Percentiles rank a stretch among this genome's conserved stretches.
These are phyloP conservation scores for Cnidoscolus chayamansa DNA, from an alignment of 441 rosid species.

Conservation along the genomic window DNA sequence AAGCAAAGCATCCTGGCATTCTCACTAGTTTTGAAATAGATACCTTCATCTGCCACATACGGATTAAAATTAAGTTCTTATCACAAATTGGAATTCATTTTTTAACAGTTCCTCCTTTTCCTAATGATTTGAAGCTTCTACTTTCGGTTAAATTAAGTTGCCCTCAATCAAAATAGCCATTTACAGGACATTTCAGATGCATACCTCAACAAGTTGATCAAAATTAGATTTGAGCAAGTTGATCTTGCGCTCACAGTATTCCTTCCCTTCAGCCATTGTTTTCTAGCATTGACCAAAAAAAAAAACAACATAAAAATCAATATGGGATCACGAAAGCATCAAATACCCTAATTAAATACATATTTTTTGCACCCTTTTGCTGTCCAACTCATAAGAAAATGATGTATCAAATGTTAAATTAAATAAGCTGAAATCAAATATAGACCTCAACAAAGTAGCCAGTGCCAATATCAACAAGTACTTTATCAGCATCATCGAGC, in stretches of 20 bases:
- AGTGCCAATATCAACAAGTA: conserved; percentile 89
- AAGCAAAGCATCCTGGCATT: background rate
- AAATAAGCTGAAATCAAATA: background rate
- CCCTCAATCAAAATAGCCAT: background rate
- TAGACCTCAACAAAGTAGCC: conserved; percentile 91
- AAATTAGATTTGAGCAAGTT: conserved; percentile 82
- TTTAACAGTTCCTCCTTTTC: no score
- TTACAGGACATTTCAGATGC: background rate
- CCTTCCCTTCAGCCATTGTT: conserved; percentile 86
- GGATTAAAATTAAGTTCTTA: background rate
- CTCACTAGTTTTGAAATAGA: background rate
- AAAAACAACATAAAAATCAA: background rate
- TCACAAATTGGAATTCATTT: background rate
- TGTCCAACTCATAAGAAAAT: no score
- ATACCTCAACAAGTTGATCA: conserved; percentile 89
- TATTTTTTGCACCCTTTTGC: no score
- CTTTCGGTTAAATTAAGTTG: no score
- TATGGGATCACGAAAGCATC: background rate
- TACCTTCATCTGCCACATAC: background rate
- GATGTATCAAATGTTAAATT: background rate
- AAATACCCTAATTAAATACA: background rate
- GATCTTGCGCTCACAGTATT: conserved; percentile 89
- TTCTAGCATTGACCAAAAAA: conserved; percentile 41
- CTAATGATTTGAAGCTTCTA: no score
- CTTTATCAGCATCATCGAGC: conserved; percentile 73